Conservation (phyloP, 129 eudicot species). For the Flaveria robusta region DNA sequence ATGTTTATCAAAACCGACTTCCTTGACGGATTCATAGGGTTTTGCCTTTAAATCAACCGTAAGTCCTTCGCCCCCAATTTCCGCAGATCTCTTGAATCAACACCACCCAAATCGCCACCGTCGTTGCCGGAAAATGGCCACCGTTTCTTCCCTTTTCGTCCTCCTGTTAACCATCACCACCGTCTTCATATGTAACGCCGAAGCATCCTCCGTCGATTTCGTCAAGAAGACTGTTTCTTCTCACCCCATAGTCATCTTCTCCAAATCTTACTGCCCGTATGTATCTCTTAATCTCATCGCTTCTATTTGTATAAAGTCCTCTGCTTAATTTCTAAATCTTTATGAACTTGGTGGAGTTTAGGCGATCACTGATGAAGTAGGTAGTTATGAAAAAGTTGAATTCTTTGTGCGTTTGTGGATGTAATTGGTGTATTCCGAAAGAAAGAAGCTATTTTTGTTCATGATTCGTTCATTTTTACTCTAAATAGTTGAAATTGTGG, state of each 20-base stretch:
- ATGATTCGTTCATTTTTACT: neutral
- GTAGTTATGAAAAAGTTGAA: no score
- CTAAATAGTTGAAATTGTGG: neutral
- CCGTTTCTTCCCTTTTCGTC: conserved; percentile 13
- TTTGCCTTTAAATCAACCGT: neutral
- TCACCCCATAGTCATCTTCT: conserved; percentile 89
- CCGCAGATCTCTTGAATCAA: neutral
- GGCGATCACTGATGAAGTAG: no score
- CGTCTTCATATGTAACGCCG: conserved; percentile 8
- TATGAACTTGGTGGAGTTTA: no score
- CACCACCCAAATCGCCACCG: neutral
- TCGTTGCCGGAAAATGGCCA: conserved; percentile 27
- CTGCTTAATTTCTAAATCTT: no score
- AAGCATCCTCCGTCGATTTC: conserved; percentile 47
- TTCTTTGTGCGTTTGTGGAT: neutral
- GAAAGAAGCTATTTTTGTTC: neutral
- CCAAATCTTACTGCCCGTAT: conserved; percentile 99
- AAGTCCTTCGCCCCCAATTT: neutral
- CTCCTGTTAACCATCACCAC: conserved; percentile 22
- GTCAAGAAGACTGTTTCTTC: conserved; percentile 87
- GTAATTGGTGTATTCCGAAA: neutral
- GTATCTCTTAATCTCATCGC: conserved; percentile 13
- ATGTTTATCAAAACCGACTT: no score
- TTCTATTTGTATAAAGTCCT: neutral
- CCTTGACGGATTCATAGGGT: neutral